A percentile compares a stretch with the other conserved stretches of the same genome.
phyloP scores from a whole-genome alignment of 176 grass and related monocot species.

The Saccharum officinarum region DNA sequence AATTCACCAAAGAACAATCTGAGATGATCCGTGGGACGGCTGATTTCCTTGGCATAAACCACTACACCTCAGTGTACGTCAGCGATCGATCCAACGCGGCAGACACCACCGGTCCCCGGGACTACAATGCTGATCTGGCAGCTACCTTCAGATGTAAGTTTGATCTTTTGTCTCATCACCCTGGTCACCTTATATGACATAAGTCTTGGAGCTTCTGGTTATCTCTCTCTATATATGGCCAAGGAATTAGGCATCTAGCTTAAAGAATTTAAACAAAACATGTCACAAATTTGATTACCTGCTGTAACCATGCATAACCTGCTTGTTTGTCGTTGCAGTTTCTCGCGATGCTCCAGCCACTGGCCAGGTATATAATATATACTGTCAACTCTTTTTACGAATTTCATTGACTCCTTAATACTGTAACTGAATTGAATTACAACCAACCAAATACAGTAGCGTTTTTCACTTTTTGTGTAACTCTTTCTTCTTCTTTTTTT shows the following conservation, averaged over 20 bases:
- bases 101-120: slow-evolving; percentile 4
- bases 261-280: neutral
- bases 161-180: neutral
- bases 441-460: neutral
- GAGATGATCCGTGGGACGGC: slow-evolving; percentile 56
- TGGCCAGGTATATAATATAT: slow-evolving; percentile 44
- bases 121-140: slow-evolving; percentile 53
- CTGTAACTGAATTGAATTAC: neutral
- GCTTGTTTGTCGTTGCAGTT: slow-evolving; percentile 40
- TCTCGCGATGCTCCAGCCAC: slow-evolving; percentile 42
- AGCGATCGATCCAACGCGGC: slow-evolving; percentile 39
- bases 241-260: neutral
- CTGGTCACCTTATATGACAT: no score
- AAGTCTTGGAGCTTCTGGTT: no score
- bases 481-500: neutral
- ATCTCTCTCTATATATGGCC: no score
- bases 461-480: neutral
- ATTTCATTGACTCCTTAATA: neutral
- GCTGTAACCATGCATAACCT: neutral
- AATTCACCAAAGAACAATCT: slow-evolving; percentile 58
- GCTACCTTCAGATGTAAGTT: slow-evolving; percentile 56
- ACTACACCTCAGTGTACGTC: slow-evolving; percentile 65
- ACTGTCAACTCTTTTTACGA: neutral
- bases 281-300: neutral
- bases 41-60: slow-evolving; percentile 85